Conservation (phyloP, 306 rosid genomes). For the Hippophae tibetana region DNA sequence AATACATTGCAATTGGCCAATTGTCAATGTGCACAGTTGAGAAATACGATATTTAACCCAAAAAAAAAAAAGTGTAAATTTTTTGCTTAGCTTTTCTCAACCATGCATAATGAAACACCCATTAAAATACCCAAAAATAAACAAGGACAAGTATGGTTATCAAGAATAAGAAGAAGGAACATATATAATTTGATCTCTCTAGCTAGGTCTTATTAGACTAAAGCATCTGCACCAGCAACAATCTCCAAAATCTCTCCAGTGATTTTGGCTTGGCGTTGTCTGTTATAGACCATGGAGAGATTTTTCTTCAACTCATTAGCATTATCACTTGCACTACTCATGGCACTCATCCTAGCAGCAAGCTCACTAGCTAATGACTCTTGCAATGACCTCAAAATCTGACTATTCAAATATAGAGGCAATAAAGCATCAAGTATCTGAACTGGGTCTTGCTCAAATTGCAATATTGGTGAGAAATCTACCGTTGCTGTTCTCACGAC, state of each 20-base stretch:
- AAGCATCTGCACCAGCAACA: constrained; percentile 78
- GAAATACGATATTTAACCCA: too few species aligned
- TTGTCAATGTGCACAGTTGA: too few species aligned
- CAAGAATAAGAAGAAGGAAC: not conserved
- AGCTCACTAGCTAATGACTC: constrained; percentile 88
- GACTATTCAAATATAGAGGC: constrained; percentile 83
- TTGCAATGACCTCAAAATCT: constrained; percentile 76
- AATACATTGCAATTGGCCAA: too few species aligned
- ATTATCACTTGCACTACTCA: constrained; percentile 76
- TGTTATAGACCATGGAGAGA: constrained; percentile 48
- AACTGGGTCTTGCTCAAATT: constrained; percentile 89
- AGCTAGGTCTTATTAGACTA: constrained; percentile 27
- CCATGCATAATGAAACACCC: too few species aligned
- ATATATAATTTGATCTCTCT: not conserved
- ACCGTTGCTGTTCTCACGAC: constrained; percentile 33
- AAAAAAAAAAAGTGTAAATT: too few species aligned
- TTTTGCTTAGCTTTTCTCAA: too few species aligned
- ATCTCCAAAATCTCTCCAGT: constrained; percentile 90
- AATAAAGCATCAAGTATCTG: constrained; percentile 85
- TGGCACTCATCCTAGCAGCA: constrained; percentile 86
- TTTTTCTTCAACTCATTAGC: constrained; percentile 60
- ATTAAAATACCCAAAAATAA: too few species aligned
- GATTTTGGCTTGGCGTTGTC: constrained; percentile 85
- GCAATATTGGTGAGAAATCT: constrained; percentile 59
- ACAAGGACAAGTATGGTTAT: too few species aligned